Evolutionary conservation across 192 early-diverging fungal genomes (phyloP).

Genomic region (Phlyctochytrium bullatum): DNA sequence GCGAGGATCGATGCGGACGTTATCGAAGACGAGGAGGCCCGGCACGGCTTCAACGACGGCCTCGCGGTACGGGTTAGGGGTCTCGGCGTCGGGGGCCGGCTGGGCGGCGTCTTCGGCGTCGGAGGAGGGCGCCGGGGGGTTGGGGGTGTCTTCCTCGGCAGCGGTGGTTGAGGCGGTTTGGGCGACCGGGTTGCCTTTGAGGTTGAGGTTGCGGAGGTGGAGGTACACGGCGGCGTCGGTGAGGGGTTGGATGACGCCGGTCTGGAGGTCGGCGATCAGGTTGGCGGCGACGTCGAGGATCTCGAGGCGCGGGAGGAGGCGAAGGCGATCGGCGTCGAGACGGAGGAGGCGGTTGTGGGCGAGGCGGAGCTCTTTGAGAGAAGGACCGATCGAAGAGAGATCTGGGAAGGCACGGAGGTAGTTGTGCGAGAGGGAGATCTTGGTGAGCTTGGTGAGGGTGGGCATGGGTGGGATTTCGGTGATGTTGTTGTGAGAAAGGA

Average conservation of each 20-base stretch:
- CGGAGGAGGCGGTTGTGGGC: constrained; percentile 70
- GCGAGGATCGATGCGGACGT: constrained; percentile 68
- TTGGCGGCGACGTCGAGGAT: constrained; percentile 77
- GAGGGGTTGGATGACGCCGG: constrained; percentile 11
- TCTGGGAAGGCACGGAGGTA: constrained; percentile 64
- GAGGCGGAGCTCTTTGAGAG: constrained; percentile 71
- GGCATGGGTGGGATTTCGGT: constrained; percentile 10
- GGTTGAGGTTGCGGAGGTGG: constrained; percentile 61
- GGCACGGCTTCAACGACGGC: constrained; percentile 58
- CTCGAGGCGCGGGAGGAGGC: constrained; percentile 56
- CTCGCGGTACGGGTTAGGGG: constrained; percentile 28
- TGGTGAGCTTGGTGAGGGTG: constrained; percentile 49
- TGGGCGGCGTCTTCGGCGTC: no score
- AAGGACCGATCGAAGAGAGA: constrained; percentile 35
- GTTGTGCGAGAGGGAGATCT: constrained; percentile 78
- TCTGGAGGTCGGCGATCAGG: constrained; percentile 34
- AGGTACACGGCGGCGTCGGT: constrained; percentile 53
- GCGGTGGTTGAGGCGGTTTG: no score
- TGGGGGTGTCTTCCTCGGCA: no score
- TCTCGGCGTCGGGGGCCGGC: no score
- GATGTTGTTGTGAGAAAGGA: constrained; percentile 8
- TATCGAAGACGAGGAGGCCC: constrained; percentile 68
- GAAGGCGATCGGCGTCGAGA: constrained; percentile 31
- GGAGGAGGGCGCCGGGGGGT: no score
- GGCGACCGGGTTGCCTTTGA: no score